Evolutionary conservation across 2,329 filamentous ascomycete species (phyloP).

Genomic region (Trichoderma semiorbis): DNA sequence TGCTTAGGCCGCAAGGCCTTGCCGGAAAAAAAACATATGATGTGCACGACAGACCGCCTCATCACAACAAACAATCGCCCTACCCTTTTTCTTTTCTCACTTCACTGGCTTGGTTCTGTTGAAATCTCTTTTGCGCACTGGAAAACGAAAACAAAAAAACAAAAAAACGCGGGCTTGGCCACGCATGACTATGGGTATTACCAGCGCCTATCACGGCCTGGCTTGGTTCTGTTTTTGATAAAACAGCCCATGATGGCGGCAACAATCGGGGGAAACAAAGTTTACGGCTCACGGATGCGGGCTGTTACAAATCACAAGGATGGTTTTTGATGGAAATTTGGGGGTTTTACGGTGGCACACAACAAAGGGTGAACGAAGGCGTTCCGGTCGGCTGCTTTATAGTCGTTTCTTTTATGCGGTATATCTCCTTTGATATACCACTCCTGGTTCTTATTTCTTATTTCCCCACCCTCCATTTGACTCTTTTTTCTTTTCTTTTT

Average conservation of each 20-base stretch:
- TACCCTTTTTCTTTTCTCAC: background rate
- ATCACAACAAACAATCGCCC: background rate
- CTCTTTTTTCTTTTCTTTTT: conserved; percentile 4
- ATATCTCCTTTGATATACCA: background rate
- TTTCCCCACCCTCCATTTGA: conserved; percentile 13
- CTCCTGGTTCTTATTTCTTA: conserved; percentile 10
- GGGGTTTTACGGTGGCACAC: conserved; percentile 19
- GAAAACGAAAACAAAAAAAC: conserved; percentile 1
- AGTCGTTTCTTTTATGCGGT: conserved; percentile 20
- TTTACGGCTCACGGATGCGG: conserved; percentile 11
- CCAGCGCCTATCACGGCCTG: conserved; percentile 3
- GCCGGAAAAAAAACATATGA: background rate
- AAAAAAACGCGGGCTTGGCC: background rate
- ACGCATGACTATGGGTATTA: conserved; percentile 7
- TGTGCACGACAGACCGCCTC: background rate
- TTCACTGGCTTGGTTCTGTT: background rate
- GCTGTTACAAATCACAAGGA: conserved; percentile 23
- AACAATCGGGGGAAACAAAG: conserved; percentile 1
- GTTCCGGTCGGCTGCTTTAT: conserved; percentile 21
- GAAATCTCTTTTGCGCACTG: background rate
- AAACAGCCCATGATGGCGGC: conserved; percentile 6
- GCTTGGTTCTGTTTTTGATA: conserved; percentile 1
- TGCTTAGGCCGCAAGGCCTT: background rate
- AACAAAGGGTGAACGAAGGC: conserved; percentile 23
- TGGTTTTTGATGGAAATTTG: conserved; percentile 18